Percentiles rank a stretch among this genome's conserved stretches.
Conservation (phyloP, 2,329 filamentous ascomycete species). For the Talaromyces albobiverticillius region DNA sequence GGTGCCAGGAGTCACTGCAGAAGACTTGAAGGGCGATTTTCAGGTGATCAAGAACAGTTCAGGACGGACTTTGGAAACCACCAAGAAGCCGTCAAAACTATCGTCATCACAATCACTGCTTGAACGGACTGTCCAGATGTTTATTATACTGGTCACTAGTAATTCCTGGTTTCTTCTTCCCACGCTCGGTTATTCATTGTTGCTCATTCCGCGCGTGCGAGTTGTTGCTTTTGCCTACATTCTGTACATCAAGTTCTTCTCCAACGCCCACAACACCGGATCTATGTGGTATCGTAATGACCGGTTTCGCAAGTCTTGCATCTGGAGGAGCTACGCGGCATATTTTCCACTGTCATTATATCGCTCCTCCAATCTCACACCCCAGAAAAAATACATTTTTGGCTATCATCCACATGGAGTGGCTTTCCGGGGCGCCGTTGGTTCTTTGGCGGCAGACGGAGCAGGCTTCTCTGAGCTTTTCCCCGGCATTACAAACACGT, state of each 20-base stretch:
- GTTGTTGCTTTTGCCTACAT: constrained; percentile 67
- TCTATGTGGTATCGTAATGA: constrained; percentile 67
- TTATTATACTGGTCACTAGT: constrained; percentile 17
- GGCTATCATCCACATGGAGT: constrained; percentile 90
- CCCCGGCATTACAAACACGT: constrained; percentile 80
- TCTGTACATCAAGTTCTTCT: constrained; percentile 67
- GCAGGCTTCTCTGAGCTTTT: constrained; percentile 76
- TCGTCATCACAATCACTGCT: background rate
- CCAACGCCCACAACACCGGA: constrained; percentile 67
- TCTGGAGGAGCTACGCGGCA: constrained; percentile 77
- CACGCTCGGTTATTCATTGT: constrained; percentile 75
- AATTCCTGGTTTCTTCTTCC: constrained; percentile 43
- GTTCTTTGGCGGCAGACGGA: constrained; percentile 76
- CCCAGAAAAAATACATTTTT: constrained; percentile 79
- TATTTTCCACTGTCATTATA: constrained; percentile 82
- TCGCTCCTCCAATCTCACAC: constrained; percentile 70
- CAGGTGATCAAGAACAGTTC: constrained; percentile 16
- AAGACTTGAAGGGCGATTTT: constrained; percentile 15
- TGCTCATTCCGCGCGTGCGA: constrained; percentile 77
- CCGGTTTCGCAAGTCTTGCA: constrained; percentile 62
- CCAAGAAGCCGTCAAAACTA: background rate
- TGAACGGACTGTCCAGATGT: constrained; percentile 11
- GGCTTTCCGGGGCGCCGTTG: constrained; percentile 80
- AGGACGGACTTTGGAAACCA: constrained; percentile 14
- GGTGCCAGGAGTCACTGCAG: constrained; percentile 16